Evolutionary conservation across 805 yeast genomes (phyloP), one percentile per base, ranked within the genome.

Genomic region (Lipomyces mesembrius): DNA sequence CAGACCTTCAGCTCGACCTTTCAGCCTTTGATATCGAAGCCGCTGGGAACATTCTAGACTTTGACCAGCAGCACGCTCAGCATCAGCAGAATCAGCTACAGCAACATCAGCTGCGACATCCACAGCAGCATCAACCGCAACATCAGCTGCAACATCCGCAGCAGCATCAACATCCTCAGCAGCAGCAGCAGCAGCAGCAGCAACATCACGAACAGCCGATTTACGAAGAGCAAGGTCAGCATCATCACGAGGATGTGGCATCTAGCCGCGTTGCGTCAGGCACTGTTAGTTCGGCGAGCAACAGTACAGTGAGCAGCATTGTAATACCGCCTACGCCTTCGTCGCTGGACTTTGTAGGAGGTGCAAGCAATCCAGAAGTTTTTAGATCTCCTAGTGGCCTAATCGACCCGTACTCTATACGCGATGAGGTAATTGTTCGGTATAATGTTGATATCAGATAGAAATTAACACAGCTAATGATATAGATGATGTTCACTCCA

Each of bases 401-500:
- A n/a, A 35, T 59, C 35, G 71, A 67, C 62, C 62, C 65, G 32
- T 60, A 52, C 25, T 22, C 63, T 20, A 27, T 62, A 54, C 66
- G 60, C 17, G 68, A 62, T 2, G 68, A 62, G 64, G 69, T 66
- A 9, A 8, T 55, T 46, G 37, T 39, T n/a, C 20, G 7, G 51
- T 20, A 20, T 5, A 14, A 8, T 20, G 8, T 39, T 20, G 5
- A 32, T n/a, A 22, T n/a, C 20, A 0, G 35, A n/a, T 8, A 1
- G 25, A 14, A 39, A 20, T 22, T 20, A 6, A 8, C 4, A 17
- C 58, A 20, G 6, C 6, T 29, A 37, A 20, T 22, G 6, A 7
- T 35, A 11, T 43, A 67, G 66, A 63, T 63, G 66, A 58, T 68
- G 63, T 90, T 88, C 77, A 90, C 95, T 0, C 95, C 96, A 0